phyloP scores from a whole-genome alignment of 768 basidiomycete genomes.

The Macrolepiota dolichaula region DNA sequence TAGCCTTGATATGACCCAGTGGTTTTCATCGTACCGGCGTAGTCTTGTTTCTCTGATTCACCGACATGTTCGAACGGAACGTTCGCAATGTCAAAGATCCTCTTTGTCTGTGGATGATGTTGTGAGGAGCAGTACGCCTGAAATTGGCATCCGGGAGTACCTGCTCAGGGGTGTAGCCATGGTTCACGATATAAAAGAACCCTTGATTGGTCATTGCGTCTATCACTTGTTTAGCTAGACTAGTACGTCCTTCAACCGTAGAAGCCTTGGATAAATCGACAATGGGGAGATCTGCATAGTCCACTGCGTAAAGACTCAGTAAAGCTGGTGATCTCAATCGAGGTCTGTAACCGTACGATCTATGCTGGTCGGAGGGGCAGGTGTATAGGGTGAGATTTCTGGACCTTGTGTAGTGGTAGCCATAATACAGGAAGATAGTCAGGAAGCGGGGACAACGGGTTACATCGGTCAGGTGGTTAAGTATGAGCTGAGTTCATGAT shows the following conservation, averaged over 20 bases:
- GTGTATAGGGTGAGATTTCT: slow-evolving; percentile 17
- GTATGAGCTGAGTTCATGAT: neutral
- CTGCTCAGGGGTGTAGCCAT: slow-evolving; percentile 38
- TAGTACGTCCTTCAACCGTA: slow-evolving; percentile 33
- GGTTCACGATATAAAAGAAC: slow-evolving; percentile 48
- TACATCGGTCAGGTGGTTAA: neutral
- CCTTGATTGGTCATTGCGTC: slow-evolving; percentile 43
- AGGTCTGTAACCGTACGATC: slow-evolving; percentile 13
- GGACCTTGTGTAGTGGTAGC: neutral
- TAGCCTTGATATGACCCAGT: slow-evolving; percentile 54
- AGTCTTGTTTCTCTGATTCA: slow-evolving; percentile 39
- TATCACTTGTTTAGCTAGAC: slow-evolving; percentile 35
- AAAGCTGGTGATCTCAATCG: neutral
- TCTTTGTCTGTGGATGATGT: slow-evolving; percentile 29
- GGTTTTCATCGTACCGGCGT: slow-evolving; percentile 34
- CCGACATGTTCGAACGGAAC: slow-evolving; percentile 38
- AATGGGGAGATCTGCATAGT: slow-evolving; percentile 46
- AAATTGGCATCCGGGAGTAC: slow-evolving; percentile 18
- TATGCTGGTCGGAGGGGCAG: slow-evolving; percentile 17
- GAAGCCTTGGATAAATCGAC: slow-evolving; percentile 44
- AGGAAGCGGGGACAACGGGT: neutral
- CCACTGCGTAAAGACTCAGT: slow-evolving; percentile 18
- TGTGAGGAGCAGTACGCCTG: neutral
- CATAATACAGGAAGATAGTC: neutral
- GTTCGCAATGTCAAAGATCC: slow-evolving; percentile 49